These are phyloP conservation scores for Prosopis cineraria DNA, from an alignment of 306 rosid species.

Conservation along the genomic window DNA sequence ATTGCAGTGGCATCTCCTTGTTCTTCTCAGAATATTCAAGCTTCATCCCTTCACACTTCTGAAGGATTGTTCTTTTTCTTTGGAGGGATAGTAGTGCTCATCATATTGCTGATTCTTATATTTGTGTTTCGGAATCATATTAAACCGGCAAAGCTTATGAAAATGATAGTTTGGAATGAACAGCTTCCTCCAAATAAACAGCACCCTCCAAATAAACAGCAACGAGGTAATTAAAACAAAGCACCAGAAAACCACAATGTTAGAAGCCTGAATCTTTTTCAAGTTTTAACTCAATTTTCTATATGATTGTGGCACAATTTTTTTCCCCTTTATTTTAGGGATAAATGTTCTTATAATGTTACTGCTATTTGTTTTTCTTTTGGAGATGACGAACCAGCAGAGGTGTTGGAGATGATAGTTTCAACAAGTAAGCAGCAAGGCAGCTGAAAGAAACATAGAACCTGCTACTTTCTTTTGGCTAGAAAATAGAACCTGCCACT, in stretches of 20 bases:
- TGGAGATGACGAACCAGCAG: constrained; percentile 37
- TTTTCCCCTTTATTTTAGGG: constrained; percentile 45
- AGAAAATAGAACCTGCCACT: background rate
- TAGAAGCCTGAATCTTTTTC: background rate
- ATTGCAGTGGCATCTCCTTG: constrained; percentile 44
- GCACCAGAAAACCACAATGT: background rate
- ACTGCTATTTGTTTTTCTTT: constrained; percentile 24
- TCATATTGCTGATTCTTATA: constrained; percentile 51
- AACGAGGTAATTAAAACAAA: constrained; percentile 48
- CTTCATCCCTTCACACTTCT: background rate
- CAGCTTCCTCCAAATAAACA: constrained; percentile 39
- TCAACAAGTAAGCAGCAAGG: constrained; percentile 50
- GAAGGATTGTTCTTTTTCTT: constrained; percentile 60
- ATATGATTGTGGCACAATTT: constrained; percentile 16
- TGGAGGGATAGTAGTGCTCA: constrained; percentile 58
- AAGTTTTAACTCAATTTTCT: background rate
- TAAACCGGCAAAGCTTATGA: constrained; percentile 48
- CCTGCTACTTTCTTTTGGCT: background rate
- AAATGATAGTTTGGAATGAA: constrained; percentile 40
- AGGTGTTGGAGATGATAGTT: constrained; percentile 41
- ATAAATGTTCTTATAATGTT: constrained; percentile 33
- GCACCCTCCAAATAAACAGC: background rate
- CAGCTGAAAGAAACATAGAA: constrained; percentile 20
- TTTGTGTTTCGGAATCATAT: constrained; percentile 53
- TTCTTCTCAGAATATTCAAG: background rate